These are phyloP conservation scores for Porphyrellus cyaneotinctus DNA, from an alignment of 768 basidiomycete genomes.

Conservation along the genomic window DNA sequence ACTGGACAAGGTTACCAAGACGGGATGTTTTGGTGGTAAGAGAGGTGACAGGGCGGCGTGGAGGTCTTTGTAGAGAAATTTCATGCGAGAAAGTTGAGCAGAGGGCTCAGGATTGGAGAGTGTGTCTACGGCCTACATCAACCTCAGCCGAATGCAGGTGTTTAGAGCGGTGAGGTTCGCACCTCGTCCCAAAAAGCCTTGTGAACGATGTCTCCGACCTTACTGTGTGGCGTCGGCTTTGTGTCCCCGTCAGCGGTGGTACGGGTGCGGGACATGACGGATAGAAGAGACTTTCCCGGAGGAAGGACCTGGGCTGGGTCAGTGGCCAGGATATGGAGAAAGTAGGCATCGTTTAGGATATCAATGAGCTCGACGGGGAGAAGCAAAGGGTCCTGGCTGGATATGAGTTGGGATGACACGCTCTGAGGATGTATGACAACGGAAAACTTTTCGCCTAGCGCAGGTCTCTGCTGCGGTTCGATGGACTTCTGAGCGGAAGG, in stretches of 20 bases:
- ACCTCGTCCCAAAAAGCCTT: conserved; percentile 77
- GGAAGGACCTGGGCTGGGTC: conserved; percentile 60
- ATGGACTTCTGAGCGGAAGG: not conserved
- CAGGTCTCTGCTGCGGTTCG: not conserved
- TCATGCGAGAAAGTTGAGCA: conserved; percentile 56
- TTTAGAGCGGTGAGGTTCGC: conserved; percentile 19
- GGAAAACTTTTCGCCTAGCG: conserved; percentile 5
- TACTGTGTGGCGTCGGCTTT: conserved; percentile 40
- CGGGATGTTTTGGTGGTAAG: conserved; percentile 51
- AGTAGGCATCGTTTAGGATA: conserved; percentile 55
- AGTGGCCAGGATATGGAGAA: conserved; percentile 64
- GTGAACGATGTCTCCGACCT: conserved; percentile 48
- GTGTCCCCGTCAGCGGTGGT: conserved; percentile 14
- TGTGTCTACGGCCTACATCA: conserved; percentile 47
- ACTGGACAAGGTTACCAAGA: conserved; percentile 49
- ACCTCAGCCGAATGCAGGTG: conserved; percentile 18
- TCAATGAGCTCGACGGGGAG: conserved; percentile 57
- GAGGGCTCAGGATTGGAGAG: conserved; percentile 59
- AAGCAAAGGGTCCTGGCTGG: conserved; percentile 19
- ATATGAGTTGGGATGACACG: conserved; percentile 17
- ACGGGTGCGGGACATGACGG: conserved; percentile 45
- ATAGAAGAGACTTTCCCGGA: conserved; percentile 67
- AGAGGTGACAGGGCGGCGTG: conserved; percentile 48
- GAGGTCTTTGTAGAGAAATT: conserved; percentile 53
- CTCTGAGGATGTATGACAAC: conserved; percentile 15